These are phyloP conservation scores for Helianthus tuberosus DNA, from an alignment of 129 eudicot genomes.

Conservation along the genomic window DNA sequence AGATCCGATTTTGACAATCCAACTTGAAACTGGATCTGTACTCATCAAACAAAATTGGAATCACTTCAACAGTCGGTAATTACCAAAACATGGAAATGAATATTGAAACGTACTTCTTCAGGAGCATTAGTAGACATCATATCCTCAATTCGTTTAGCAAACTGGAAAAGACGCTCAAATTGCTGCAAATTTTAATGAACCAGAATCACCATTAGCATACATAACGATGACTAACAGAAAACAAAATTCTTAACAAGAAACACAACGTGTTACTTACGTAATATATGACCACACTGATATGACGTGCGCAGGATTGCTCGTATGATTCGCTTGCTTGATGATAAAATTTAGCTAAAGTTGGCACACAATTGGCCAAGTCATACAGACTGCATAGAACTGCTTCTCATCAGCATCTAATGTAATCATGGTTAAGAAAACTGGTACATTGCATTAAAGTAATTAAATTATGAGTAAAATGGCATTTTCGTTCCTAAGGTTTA, in stretches of 20 bases:
- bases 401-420: slow-evolving; percentile 33
- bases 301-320: slow-evolving; percentile 85
- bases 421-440: neutral
- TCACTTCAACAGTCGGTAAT: neutral
- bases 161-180: slow-evolving; percentile 87
- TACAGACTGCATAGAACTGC: slow-evolving; percentile 71
- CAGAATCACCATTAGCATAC: slow-evolving; percentile 5
- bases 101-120: slow-evolving; percentile 65
- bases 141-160: slow-evolving; percentile 88
- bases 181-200: slow-evolving; percentile 52
- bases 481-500: too few relatives aligned
- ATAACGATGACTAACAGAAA: slow-evolving; percentile 5
- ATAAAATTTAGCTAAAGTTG: slow-evolving; percentile 84
- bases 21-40: slow-evolving; percentile 76
- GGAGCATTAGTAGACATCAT: slow-evolving; percentile 59
- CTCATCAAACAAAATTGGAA: slow-evolving; percentile 8
- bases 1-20: slow-evolving; percentile 82
- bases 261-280: slow-evolving; percentile 46
- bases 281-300: slow-evolving; percentile 72
- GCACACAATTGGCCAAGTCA: slow-evolving; percentile 90
- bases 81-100: neutral
- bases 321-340: slow-evolving; percentile 96
- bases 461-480: slow-evolving; percentile 48
- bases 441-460: slow-evolving; percentile 19
- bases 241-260: slow-evolving; percentile 7